phyloP scores from a whole-genome alignment of 768 basidiomycete species.

The Lactarius indigo region DNA sequence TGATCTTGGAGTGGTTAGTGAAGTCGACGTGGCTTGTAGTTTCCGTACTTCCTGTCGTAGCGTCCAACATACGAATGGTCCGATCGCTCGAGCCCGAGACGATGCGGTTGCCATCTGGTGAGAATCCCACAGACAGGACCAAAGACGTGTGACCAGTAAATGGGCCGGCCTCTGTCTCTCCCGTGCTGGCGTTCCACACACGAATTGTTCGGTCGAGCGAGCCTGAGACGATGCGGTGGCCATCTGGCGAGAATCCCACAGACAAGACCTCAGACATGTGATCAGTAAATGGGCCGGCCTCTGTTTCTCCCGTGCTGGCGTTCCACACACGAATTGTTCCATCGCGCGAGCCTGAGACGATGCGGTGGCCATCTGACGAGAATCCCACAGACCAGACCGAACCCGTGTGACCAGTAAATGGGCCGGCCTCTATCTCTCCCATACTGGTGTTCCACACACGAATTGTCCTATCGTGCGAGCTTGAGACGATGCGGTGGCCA shows the following conservation, averaged over 20 bases:
- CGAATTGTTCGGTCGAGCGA: not conserved
- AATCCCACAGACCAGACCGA: not conserved
- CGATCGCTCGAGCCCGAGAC: too few species aligned
- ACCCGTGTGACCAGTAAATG: not conserved
- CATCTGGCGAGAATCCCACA: not conserved
- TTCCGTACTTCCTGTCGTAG: not conserved
- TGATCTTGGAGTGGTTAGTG: not conserved
- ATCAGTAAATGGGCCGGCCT: not conserved
- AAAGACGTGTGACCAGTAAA: too few species aligned
- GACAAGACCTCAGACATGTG: not conserved
- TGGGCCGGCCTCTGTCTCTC: too few species aligned
- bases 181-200: too few species aligned
- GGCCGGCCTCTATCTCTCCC: not conserved
- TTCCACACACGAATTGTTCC: not conserved
- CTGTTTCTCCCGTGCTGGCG: not conserved
- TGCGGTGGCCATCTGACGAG: not conserved
- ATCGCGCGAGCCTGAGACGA: not conserved
- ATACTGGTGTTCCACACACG: not conserved
- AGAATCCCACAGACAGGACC: too few species aligned
- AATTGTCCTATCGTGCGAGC: not conserved
- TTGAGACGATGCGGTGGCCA: constrained; percentile 6
- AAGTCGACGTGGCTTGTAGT: not conserved
- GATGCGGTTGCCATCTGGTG: too few species aligned
- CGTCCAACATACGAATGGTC: not conserved
- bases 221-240: not conserved